Evolutionary conservation across 2,329 filamentous ascomycete species (phyloP).

Genomic region (Orbilia quercus): DNA sequence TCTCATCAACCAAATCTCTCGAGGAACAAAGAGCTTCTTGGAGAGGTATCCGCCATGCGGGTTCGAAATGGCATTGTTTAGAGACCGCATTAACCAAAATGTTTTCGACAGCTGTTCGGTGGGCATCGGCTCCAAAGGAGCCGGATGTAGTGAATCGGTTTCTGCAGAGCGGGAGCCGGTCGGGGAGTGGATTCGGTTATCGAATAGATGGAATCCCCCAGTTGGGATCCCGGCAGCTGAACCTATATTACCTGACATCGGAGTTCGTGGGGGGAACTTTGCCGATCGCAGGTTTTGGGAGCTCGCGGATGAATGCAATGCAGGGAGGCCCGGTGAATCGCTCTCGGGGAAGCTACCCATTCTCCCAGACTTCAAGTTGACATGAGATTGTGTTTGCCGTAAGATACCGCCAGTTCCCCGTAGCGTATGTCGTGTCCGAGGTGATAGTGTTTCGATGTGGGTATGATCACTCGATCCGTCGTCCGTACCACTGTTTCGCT

Average conservation of each 20-base stretch:
- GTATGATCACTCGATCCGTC: constrained; percentile 54
- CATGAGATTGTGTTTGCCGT: constrained; percentile 53
- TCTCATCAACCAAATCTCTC: constrained; percentile 92
- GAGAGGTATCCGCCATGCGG: constrained; percentile 92
- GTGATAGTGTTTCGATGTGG: constrained; percentile 48
- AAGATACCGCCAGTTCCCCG: constrained; percentile 50
- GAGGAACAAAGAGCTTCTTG: constrained; percentile 88
- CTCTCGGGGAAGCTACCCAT: constrained; percentile 53
- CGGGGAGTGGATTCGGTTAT: constrained; percentile 80
- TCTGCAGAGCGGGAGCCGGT: constrained; percentile 68
- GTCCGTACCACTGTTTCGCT: constrained; percentile 47
- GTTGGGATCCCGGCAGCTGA: constrained; percentile 70
- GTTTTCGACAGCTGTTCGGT: constrained; percentile 88
- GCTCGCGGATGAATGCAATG: constrained; percentile 48
- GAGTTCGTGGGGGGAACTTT: constrained; percentile 51
- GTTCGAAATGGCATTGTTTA: constrained; percentile 92
- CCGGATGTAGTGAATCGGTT: constrained; percentile 73
- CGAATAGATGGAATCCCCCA: constrained; percentile 82
- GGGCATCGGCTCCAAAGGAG: constrained; percentile 89
- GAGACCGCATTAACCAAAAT: constrained; percentile 95
- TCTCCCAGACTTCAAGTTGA: constrained; percentile 52
- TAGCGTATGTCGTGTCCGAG: constrained; percentile 42
- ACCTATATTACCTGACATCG: constrained; percentile 48
- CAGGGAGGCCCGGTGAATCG: constrained; percentile 42
- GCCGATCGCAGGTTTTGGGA: constrained; percentile 51